Base-by-base conservation (phyloP, 2,329 filamentous ascomycete species). In the Pseudopithomyces maydicus region DNA sequence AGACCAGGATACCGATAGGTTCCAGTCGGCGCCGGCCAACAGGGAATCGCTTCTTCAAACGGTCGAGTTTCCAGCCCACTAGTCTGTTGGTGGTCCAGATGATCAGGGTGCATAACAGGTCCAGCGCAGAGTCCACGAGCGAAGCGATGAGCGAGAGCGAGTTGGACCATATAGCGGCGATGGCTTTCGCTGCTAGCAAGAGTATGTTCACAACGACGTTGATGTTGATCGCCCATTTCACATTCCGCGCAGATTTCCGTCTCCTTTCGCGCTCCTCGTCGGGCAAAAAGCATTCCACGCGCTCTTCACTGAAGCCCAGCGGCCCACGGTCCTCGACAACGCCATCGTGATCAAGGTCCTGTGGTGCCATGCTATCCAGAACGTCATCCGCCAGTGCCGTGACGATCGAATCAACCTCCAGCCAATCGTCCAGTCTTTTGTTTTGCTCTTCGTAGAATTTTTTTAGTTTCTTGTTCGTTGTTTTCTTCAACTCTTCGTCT, bases 111-210 rank as follows among this genome's bases (percentile, higher is more conserved):
- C 84, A 86, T 2, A 88, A 78, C 17, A 87, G 75, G 59, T 88
- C 85, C 17, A 87, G 77, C 1, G 83, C 84, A 1, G 84, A 86
- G 68, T 88, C 85, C 14, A 87, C 83, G 10, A 87, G 78, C 19
- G 84, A 86, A 11, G 85, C 85, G 33, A 88, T 82, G 17, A 88
- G 77, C 1, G 85, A 88, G 6, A 88, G 78, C 1, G 85, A 88
- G 46, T 76, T 81, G 2, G 84, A 85, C 60, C 79, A 81, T 39
- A 83, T 74, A 17, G 83, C 83, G 14, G 84, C 84, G 14, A 81
- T 74, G 44, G 83, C 78, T 66, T 88, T 88, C 4, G 82, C 84
- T 10, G 78, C 73, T 2, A 88, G 76, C 2, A 87, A 78, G 45
- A 85, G 65, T 39, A 86, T 79, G 62, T 88, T 88, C 38, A 85